Base-by-base conservation (phyloP, 352 stramenopile genomes). In the Peronospora tabacina region DNA sequence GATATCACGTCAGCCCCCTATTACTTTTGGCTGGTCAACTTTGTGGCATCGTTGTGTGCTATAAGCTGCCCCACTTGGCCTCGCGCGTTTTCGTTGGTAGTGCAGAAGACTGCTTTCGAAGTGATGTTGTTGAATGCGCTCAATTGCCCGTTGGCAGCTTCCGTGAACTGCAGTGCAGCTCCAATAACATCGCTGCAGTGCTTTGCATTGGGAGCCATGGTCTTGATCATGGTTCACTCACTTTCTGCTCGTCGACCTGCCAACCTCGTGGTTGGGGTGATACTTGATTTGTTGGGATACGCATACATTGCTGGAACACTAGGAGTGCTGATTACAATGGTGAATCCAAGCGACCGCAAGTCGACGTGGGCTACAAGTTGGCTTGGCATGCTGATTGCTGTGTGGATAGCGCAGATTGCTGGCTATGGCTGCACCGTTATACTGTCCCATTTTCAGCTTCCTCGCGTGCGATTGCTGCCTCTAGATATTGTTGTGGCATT, bases 401-500 rank as follows among this genome's bases (percentile, higher is more conserved):
- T 76, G 24, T 79, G 66, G 68, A 52, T 64, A 5, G 71, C 66
- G 0, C 65, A 79, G 49, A 48, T 80, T 17, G 68, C 66, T 11
- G 68, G 57, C n/a, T 72, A 72, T 39, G 49, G 48, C 17, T 85
- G 73, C 40, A 66, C 82, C 29, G 66, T 61, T 6, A 39, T 85
- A 29, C 80, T 85, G 56, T 82, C 64, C 37, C 68, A 68, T 34
- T 73, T 79, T 37, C 68, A 76, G 19, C 42, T 82, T 37, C 49
- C 37, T 15, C 73, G 72, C 36, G 56, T 61, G 50, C 61, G 65
- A 8, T 16, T 85, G 7, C 49, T 85, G 13, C 74, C 74, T 10
- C 42, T 56, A 8, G 66, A 63, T 5, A 56, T 82, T 32, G 61
- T 72, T 20, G 57, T 82, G 40, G 70, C 57, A 17, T 44, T 82